Evolutionary conservation across 768 basidiomycete genomes (phyloP), one percentile per base, ranked within the genome.

Genomic region (Boletellus ananas): DNA sequence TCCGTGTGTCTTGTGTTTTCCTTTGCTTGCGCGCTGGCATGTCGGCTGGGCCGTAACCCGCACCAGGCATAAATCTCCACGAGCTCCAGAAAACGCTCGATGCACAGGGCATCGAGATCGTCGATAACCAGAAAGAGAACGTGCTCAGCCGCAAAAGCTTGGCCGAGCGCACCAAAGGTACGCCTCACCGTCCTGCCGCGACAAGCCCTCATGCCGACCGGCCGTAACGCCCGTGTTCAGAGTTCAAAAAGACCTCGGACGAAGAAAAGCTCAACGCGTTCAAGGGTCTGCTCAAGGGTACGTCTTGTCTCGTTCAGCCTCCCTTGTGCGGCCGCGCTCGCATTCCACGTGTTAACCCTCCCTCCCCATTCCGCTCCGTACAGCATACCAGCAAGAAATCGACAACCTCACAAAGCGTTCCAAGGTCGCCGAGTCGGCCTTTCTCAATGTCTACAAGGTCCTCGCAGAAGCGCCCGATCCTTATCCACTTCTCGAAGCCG

Each of bases 61-160:
- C 14, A 14, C 13, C 35, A 96, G 93, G 84, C 55, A 88, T 99
- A 61, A 86, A 90, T 67, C 79, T 99, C 44, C 72, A 83, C 17
- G 92, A 96, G 56, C 76, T 98, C 23, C 95, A 98, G 71, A 94
- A 92, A 73, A 87, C 84, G 4, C 80, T 99, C 43, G 94, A 98
- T 70, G 75, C 79, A 6, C 95, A 97, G 54, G 94, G 94, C 4
- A 78, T 97, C 31, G 94, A 98, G 70, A 78, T 99, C 13, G 94
- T 99, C 18, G 94, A 98, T 76, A 94, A 94, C 71, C 94, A 97
- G 76, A 99, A 97, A 74, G 95, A 98, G 74, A 92, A 89, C 57
- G 78, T 97, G 39, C 77, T 99, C 3, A 94, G 94, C 10, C 80
- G 96, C 37, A 99, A 97, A 70, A 87, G 85, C 47, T 76, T 99